These are phyloP conservation scores for Penicillium riverlandense DNA, from an alignment of 495 filamentous ascomycete species.

Conservation along the genomic window DNA sequence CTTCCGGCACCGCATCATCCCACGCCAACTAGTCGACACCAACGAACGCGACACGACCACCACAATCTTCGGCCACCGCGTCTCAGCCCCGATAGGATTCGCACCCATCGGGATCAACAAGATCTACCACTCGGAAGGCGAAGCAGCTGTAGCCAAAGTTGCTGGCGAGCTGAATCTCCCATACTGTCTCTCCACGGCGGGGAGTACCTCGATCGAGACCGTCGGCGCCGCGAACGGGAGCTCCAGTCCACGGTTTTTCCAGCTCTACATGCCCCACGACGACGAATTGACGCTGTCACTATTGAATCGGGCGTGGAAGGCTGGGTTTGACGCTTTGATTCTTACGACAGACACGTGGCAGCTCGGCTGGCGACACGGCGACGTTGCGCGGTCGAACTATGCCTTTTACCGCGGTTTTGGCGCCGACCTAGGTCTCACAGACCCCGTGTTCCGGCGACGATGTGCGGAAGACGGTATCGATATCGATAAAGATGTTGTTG, in stretches of 20 bases:
- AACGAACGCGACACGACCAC: constrained; percentile 50
- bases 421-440: constrained; percentile 49
- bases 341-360: constrained; percentile 62
- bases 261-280: constrained; percentile 61
- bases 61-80: constrained; percentile 54
- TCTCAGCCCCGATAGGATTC: constrained; percentile 55
- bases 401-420: constrained; percentile 55
- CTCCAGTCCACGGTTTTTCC: constrained; percentile 46
- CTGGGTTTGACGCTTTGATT: constrained; percentile 52
- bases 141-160: constrained; percentile 51
- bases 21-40: constrained; percentile 55
- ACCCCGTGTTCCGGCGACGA: constrained; percentile 51
- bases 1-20: constrained; percentile 60
- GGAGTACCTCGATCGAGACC: constrained; percentile 49
- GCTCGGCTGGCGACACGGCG: constrained; percentile 59
- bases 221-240: constrained; percentile 50
- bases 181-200: constrained; percentile 54
- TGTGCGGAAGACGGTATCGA: constrained; percentile 46
- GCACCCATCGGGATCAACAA: constrained; percentile 61
- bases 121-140: constrained; percentile 53
- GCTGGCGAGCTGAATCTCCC: constrained; percentile 49
- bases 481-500: constrained; percentile 38
- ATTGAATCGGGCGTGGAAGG: constrained; percentile 43
- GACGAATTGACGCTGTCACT: constrained; percentile 51
- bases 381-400: constrained; percentile 51